Evolutionary conservation across 441 rosid species (phyloP), one percentile per base, ranked within the genome.

Genomic region (Syzygium malaccense): DNA sequence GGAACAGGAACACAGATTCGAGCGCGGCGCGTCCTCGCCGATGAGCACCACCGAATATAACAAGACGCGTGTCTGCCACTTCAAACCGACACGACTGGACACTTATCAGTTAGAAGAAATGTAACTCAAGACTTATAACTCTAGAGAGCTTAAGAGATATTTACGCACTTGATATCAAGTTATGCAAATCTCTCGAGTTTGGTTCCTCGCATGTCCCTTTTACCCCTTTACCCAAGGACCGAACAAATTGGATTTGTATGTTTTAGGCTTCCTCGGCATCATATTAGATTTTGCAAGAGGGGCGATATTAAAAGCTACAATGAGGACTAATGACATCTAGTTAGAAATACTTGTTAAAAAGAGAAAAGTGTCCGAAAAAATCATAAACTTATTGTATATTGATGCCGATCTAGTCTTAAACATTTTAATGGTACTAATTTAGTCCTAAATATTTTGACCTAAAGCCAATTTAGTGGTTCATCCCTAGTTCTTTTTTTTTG

Each of bases 51-150:
- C 17, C 5, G 18, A 75, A 75, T 23, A 3, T 41, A 6, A 75
- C 3, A 6, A 9, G 10, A 13, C 14, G 13, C 9, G 13, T 41
- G 8, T 23, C 18, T 23, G 13, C n/a, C 6, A 13, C 17, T 75
- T 75, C 6, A 2, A 23, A 75, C 14, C 4, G 53, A 23, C n/a
- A 23, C 8, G 11, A 6, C n/a, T 23, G 1, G 18, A 75, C 6
- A 23, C 0, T 6, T 41, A 41, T 3, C 18, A 3, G 18, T 62
- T 0, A 13, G 8, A 28, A 0, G 0, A 6, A 30, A 30, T 30
- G 41, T 20, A 17, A 30, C 6, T 15, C 3, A 4, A 18, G 75
- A 64, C 75, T 64, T 30, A 15, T 30, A 2, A 4, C 75, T 8
- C 37, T 15, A 15, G 17, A 6, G 23, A 64, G 75, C 23, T 64